Evolutionary conservation across 23 red algal species (phyloP), one percentile per base, ranked within the genome.

Genomic region (Gracilariopsis chorda): DNA sequence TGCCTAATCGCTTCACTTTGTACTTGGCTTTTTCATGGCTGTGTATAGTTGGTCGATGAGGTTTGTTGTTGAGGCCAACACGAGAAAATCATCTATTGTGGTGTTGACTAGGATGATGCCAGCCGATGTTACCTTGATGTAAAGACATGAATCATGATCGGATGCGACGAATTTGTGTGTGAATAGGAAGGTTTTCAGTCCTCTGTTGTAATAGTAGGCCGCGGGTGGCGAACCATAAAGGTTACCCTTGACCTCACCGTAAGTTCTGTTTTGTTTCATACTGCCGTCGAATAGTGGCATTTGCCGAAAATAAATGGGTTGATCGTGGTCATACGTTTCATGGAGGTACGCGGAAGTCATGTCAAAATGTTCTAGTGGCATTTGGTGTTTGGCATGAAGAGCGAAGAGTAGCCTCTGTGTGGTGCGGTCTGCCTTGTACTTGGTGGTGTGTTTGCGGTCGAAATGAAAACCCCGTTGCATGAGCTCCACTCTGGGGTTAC

Each of bases 381-480:
- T 14, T 16, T 55, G 14, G 49, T 55, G 14, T 55, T 14, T n/a
- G 16, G 76, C 39, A 30, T 51, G 7, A 21, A 80, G 42, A 28
- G 76, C 76, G 24, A 55, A 21, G 76, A 80, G 19, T 28, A 80
- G 0, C 44, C 76, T 55, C 25, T 30, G n/a, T 19, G 49, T 55
- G 44, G 46, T 57, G 32, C 46, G 48, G 76, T 80, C 17, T 27
- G 42, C 76, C 36, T 21, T 80, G 76, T 14, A 57, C 46, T 40
- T 30, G 21, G 80, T 2, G 29, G 80, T 84, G 30, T 68, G 30
- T 8, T 23, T 21, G 20, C 53, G 32, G 40, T 84, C 29, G 80
- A 21, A 84, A 49, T 84, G 80, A 24, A 68, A 17, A 49, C 59
- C 59, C 28, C 53, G 80, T 67, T 67, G 63, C 80, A 84, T 67